Evolutionary conservation across 768 basidiomycete genomes (phyloP), one percentile per base, ranked within the genome.

Genomic region (Trametes coccinea): DNA sequence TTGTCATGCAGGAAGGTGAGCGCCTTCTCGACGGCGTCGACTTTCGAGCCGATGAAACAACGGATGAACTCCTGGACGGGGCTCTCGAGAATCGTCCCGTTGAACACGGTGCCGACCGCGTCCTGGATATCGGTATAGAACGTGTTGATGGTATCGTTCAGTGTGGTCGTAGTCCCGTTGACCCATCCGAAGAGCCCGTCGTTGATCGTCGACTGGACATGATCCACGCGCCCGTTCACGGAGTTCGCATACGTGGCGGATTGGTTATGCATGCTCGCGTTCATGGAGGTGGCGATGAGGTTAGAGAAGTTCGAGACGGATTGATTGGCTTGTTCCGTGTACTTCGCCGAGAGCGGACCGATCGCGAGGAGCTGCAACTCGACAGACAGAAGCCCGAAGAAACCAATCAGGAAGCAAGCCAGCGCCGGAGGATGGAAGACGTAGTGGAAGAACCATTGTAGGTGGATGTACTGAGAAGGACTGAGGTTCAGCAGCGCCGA

Each of bases 161-260:
- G 82, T 5, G 88, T 86, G 3, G 85, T 86, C 1, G 94, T 96
- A 7, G 96, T 96, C 16, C 79, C 82, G 68, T 98, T 94, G 51
- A 98, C 88, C 95, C 95, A 98, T 9, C 95, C 94, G 64, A 98
- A 96, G 48, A 98, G 75, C 29, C 90, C 90, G 43, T 92, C 77
- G 72, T 98, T 93, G 74, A 98, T 84, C 5, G 85, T 83, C 41
- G 78, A 79, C 76, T 98, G 92, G 51, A 93, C 80, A 37, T 67
- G 67, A 51, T 84, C 81, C 22, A 98, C 85, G 33, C 84, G 89
- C 17, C 68, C 69, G 66, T 98, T 99, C 69, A 95, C 80, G 34
- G 79, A 80, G n/a, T 73, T 78, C 3, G 95, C 94, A 66, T 95
- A 99, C 3, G 81, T 70, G 13, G 83, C 70, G 8, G 92, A 95